Evolutionary conservation across 2,329 filamentous ascomycete genomes (phyloP), one percentile per base, ranked within the genome.

Genomic region (Exophiala calicioides): DNA sequence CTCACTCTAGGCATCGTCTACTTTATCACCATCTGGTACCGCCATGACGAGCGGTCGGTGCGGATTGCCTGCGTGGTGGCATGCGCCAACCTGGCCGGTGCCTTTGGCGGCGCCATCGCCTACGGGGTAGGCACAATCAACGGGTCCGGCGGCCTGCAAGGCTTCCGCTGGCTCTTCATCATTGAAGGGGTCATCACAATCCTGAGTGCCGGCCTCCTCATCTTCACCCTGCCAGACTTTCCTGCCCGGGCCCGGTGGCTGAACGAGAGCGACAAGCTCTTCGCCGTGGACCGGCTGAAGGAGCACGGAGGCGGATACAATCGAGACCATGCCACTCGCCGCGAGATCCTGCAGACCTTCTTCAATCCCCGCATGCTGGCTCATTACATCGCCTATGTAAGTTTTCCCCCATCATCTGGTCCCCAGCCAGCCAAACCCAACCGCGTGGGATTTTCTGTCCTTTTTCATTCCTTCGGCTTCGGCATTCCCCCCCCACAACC

Each of bases 21-120:
- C 53, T 72, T 70, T 55, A 59, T 76, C n/a, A 74, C 74, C 1
- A 78, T 79, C 53, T 79, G 78, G 68, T 81, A 81, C 57, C 73
- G 75, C 10, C 69, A 72, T 6, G 72, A 78, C 3, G 79, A 83
- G 60, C 69, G 77, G 16, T 75, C 74, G 1, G 75, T 81, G 59
- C 78, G 81, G 5, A 77, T 86, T 60, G 76, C 77, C 0, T 71
- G 77, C 52, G 69, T 74, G 56, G 63, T 77, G 26, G 77, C 60
- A 62, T 81, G 69, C 68, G 81, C 63, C 15, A 79, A 77, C 63
- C 76, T 71, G 55, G 78, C 65, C 55, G 74, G 66, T 30, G 75
- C 74, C 0, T 80, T 80, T 57, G 76, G 77, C 3, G 78, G 77
- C 3, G 32, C 62, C 19, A 61, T 65, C n/a, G 62, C 63, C 1